Evolutionary conservation across 192 early-diverging fungal genomes (phyloP), one percentile per base, ranked within the genome.

Genomic region (Rhizophlyctis rosea): DNA sequence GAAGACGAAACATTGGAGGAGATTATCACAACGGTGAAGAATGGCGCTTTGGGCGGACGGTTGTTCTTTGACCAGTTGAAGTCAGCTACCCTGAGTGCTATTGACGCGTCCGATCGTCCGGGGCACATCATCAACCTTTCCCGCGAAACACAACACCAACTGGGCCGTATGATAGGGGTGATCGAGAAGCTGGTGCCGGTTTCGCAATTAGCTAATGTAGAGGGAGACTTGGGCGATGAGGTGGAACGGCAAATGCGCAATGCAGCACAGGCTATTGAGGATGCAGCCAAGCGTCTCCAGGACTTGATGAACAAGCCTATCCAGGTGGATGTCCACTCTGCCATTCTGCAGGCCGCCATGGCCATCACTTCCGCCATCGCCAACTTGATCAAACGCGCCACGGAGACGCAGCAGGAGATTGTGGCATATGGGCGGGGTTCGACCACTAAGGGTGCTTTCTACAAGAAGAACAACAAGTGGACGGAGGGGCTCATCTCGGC

Each of bases 401-500:
- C 93, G 1, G 91, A 87, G 34, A 91, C 92, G 25, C 96, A 99
- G 77, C 88, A 95, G 72, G 96, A 99, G 76, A 94, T 96, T 83
- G 96, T 96, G 3, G 86, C 90, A 0, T 91, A 98, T 70, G 93
- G 93, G 23, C 82, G 90, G 44, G 93, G 92, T 3, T 70, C 83
- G 0, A 86, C 84, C 44, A 84, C 90, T 13, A 88, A 84, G 55
- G 86, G 86, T 1, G 92, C 90, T 1, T 98, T 98, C 73, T 99
- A 99, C 83, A 98, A 98, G 75, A 99, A 99, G 81, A 92, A 99
- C 81, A 96, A 99, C 83, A 90, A 94, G 60, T 99, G 96, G 96
- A 99, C 95, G 3, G 96, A 99, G 70, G 96, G 96, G 25, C 81
- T 99, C 18, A 95, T 99, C 59, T 92, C 91, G 4, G 96, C 96